Conservation (phyloP, 2,329 filamentous ascomycete genomes). For the Hortaea sp. region DNA sequence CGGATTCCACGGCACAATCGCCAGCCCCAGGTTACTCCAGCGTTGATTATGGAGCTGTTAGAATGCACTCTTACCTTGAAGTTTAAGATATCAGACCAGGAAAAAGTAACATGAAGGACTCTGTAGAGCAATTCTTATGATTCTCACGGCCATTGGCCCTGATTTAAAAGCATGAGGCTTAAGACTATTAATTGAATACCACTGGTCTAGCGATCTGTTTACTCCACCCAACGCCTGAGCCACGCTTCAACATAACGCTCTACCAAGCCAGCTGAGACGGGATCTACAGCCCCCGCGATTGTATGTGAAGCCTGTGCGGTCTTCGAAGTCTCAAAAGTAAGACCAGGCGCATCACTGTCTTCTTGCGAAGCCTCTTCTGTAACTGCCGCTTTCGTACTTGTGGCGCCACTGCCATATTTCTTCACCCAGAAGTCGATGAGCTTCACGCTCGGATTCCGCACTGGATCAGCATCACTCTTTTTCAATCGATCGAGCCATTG, state of each 20-base stretch:
- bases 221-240: conserved; percentile 9
- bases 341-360: neutral
- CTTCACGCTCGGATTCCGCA: conserved; percentile 23
- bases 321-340: conserved; percentile 10
- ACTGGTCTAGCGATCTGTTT: too few relatives aligned
- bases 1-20: too few relatives aligned
- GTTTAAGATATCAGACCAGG: too few relatives aligned
- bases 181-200: too few relatives aligned
- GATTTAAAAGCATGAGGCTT: too few relatives aligned
- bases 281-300: conserved; percentile 7
- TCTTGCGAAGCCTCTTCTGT: neutral
- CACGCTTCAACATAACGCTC: conserved; percentile 15
- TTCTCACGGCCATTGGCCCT: too few relatives aligned
- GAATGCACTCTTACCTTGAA: too few relatives aligned
- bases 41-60: too few relatives aligned
- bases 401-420: conserved; percentile 16
- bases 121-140: too few relatives aligned
- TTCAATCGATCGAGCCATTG: conserved; percentile 17
- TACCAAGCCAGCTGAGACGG: conserved; percentile 12
- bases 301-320: conserved; percentile 9
- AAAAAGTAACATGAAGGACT: too few relatives aligned
- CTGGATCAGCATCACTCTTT: conserved; percentile 16
- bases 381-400: conserved; percentile 1
- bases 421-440: conserved; percentile 22
- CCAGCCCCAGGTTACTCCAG: too few relatives aligned